A percentile compares a stretch with the other conserved stretches of the same genome.
Evolutionary conservation across 495 filamentous ascomycete genomes (phyloP).

Genomic region (Penicillium cataractarum): DNA sequence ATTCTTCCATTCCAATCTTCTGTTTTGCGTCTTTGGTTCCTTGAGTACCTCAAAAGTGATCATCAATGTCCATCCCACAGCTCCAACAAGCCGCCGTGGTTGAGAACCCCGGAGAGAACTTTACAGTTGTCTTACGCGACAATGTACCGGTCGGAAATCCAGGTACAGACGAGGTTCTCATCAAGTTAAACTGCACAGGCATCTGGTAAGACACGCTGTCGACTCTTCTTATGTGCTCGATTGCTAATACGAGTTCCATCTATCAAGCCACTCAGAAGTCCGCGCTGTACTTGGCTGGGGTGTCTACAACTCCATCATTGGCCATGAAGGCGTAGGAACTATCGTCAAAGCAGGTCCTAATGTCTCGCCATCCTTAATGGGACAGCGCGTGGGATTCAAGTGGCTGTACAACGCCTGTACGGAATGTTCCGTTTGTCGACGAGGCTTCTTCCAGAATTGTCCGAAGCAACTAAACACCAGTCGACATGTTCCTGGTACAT

Average conservation of each 20-base stretch:
- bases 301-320: slow-evolving; percentile 35
- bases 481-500: slow-evolving; percentile 39
- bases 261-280: slow-evolving; percentile 30
- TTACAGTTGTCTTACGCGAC: slow-evolving; percentile 15
- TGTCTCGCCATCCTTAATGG: slow-evolving; percentile 25
- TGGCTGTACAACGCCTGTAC: slow-evolving; percentile 43
- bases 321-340: slow-evolving; percentile 43
- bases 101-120: slow-evolving; percentile 20
- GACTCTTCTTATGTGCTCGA: no score
- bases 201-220: slow-evolving; percentile 23
- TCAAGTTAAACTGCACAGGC: slow-evolving; percentile 29
- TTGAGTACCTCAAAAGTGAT: background rate
- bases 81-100: slow-evolving; percentile 27
- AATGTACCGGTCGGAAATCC: slow-evolving; percentile 20
- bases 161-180: slow-evolving; percentile 23
- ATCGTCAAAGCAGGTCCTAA: slow-evolving; percentile 31
- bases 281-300: slow-evolving; percentile 28
- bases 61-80: slow-evolving; percentile 13
- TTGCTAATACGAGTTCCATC: background rate
- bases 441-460: slow-evolving; percentile 33
- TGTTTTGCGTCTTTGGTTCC: background rate
- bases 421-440: slow-evolving; percentile 40
- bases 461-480: slow-evolving; percentile 40
- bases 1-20: background rate
- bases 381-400: slow-evolving; percentile 42